phyloP scores from a whole-genome alignment of 2,329 filamentous ascomycete species.

The Cytospora paraplurivora region DNA sequence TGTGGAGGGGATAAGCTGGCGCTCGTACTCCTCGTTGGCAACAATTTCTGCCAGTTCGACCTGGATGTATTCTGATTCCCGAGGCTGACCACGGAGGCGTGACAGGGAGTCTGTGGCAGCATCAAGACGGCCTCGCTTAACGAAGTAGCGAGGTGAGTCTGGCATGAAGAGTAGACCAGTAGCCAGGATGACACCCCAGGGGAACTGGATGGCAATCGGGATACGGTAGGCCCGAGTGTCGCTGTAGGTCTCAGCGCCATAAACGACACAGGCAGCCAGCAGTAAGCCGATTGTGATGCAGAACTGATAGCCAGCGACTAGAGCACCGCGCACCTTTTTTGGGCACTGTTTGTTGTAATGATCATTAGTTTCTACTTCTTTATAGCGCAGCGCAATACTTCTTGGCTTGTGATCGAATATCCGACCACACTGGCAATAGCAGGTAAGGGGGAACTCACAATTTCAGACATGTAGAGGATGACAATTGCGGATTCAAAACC shows the following conservation, averaged over 20 bases:
- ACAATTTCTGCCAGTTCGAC: slow-evolving; percentile 82
- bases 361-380: slow-evolving; percentile 24
- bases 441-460: slow-evolving; percentile 47
- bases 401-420: slow-evolving; percentile 30
- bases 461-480: slow-evolving; percentile 87
- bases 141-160: slow-evolving; percentile 83
- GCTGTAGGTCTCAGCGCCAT: slow-evolving; percentile 63
- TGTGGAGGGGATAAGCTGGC: slow-evolving; percentile 64
- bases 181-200: slow-evolving; percentile 77
- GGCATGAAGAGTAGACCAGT: slow-evolving; percentile 74
- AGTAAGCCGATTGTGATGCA: slow-evolving; percentile 79
- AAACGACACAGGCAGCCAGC: slow-evolving; percentile 73
- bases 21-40: slow-evolving; percentile 87
- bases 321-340: slow-evolving; percentile 72
- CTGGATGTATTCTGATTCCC: slow-evolving; percentile 73
- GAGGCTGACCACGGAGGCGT: slow-evolving; percentile 72
- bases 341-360: slow-evolving; percentile 46
- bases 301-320: slow-evolving; percentile 84
- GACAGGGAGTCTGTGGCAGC: slow-evolving; percentile 64
- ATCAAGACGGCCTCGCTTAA: slow-evolving; percentile 73
- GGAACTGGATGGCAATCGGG: slow-evolving; percentile 77
- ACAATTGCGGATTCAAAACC: slow-evolving; percentile 80
- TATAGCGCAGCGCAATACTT: background rate
- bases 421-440: too few relatives aligned
- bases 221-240: slow-evolving; percentile 76